Evolutionary conservation across 148 eudicot genomes (phyloP), one percentile per base, ranked within the genome.

Genomic region (Nepenthes gracilis): DNA sequence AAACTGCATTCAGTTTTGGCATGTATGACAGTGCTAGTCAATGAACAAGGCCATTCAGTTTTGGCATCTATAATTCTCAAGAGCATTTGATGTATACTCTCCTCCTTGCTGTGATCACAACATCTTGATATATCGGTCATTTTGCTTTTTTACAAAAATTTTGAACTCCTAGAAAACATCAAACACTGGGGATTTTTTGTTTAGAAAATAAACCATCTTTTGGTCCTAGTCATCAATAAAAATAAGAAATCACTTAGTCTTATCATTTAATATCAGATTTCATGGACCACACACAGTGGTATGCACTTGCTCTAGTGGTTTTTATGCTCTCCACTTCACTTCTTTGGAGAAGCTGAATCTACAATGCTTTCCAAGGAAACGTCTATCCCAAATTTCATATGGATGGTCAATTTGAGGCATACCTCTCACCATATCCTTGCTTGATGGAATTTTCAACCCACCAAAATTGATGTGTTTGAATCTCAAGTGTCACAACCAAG

Each of bases 1-100:
- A 62, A 7, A 58, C 63, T 2, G 63, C 63, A 35, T 57, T 66
- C 14, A 58, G 70, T 36, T 67, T 35, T 1, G 64, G 64, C 1
- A 50, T 50, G 43, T 35, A 48, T 4, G 58, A 7, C 5, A 55
- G 2, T 51, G 58, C 54, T 6, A 40, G n/a, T 43, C n/a, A 6
- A 33, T 13, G 35, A 33, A n/a, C 48, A 8, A 65, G 55, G 14
- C 61, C 61, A 43, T 65, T 14, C 12, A n/a, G n/a, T 2, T 4
- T 15, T 38, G 12, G 38, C 38, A 64, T n/a, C n/a, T n/a, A 36
- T 9, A 64, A 6, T 54, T 45, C 14, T 0, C 43, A 9, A 64
- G 9, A 3, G n/a, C n/a, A n/a, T n/a, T n/a, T n/a, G n/a, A n/a
- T n/a, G n/a, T n/a, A n/a, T n/a, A 64, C n/a, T 64, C 67, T 1